A percentile compares a stretch with the other conserved stretches of the same genome.
These are phyloP conservation scores for Fusarium circinatum DNA, from an alignment of 2,329 filamentous ascomycete species.

Conservation along the genomic window DNA sequence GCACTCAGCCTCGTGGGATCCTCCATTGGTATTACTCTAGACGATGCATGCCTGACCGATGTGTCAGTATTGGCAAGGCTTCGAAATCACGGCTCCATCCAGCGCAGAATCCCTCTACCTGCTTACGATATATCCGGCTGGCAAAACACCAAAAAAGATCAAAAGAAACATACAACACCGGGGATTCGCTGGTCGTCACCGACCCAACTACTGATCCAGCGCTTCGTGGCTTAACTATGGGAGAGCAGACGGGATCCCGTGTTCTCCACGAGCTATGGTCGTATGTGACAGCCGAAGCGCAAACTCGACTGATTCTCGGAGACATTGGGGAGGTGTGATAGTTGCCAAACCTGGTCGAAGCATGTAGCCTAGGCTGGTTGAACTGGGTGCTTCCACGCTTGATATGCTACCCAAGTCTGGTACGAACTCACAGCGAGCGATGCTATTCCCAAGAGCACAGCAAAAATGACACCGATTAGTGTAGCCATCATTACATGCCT, in stretches of 20 bases:
- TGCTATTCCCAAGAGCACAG: not conserved
- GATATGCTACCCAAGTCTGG: not conserved
- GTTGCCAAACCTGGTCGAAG: not conserved
- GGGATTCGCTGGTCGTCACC: too few relatives aligned
- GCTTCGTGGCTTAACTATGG: too few relatives aligned
- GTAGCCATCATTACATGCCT: conserved; percentile 1
- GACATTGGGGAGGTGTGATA: not conserved
- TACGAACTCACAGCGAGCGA: not conserved
- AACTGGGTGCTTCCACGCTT: not conserved
- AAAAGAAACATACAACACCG: too few relatives aligned
- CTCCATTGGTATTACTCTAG: not conserved
- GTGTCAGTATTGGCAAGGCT: not conserved
- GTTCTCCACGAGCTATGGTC: not conserved
- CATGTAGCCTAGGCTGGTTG: not conserved
- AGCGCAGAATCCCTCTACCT: not conserved
- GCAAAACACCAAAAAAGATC: too few relatives aligned
- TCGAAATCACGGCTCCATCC: not conserved
- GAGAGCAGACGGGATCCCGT: too few relatives aligned
- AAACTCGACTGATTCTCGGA: rapidly evolving
- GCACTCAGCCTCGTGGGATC: not conserved
- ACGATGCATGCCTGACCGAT: not conserved
- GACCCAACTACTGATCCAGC: too few relatives aligned
- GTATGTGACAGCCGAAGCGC: not conserved
- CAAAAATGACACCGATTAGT: not conserved
- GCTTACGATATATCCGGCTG: not conserved